Base-by-base conservation (phyloP, 768 basidiomycete species). In the Suillus ampliporus region DNA sequence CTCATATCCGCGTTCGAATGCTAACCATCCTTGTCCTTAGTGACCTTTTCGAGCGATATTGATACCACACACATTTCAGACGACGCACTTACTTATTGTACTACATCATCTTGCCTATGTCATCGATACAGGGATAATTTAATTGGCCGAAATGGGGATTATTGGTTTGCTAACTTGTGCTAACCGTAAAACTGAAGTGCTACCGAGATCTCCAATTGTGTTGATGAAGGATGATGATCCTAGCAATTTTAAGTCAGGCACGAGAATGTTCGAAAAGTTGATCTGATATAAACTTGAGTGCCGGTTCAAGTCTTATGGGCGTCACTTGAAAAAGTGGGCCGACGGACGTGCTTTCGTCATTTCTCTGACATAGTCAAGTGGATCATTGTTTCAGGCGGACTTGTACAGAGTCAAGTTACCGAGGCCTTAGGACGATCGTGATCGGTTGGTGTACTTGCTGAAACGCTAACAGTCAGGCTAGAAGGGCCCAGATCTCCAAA, bases 1-100 rank as follows among this genome's bases (percentile, higher is more conserved):
- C 26, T 31, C 19, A 64, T 70, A 43, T 37, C 19, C 37, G 48
- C 7, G n/a, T n/a, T n/a, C n/a, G 14, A 5, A 23, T 11, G 19
- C 59, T 60, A 58, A 60, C 53, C 59, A 26, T 26, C n/a, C 17
- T 38, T 53, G 59, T 38, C 37, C 21, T 19, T 9, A 60, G 59
- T 60, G 59, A 60, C 40, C 52, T 37, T 59, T 28, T 34, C 11
- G 31, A 51, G 50, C 31, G 50, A 57, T 59, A 37, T 37, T 60
- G 37, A 56, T 60, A 26, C 52, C 15, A 56, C 10, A 37, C 59
- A 57, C 52, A 26, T 38, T 58, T 19, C 35, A 28, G 23, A 56
- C 21, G n/a, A 52, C 37, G 4, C 35, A 58, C 19, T 47, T 50
- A 59, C 44, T 34, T 56, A 60, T 58, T 56, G 38, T 56, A 40